Percentiles rank a stretch among this genome's conserved stretches.
These are phyloP conservation scores for Oryza nivara DNA, from an alignment of 176 grass and related monocot species.

Conservation along the genomic window DNA sequence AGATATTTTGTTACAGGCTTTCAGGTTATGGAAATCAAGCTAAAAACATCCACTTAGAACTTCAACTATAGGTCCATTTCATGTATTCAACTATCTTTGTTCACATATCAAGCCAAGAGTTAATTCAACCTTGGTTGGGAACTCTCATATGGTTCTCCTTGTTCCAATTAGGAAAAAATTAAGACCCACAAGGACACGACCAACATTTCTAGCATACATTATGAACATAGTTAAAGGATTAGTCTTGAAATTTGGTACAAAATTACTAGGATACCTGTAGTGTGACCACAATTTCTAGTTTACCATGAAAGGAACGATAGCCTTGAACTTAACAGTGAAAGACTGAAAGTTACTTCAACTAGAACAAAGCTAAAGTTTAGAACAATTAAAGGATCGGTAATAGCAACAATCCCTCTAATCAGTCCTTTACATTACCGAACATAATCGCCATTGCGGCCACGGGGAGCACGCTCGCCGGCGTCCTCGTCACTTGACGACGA, in stretches of 20 bases:
- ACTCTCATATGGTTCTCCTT: neutral
- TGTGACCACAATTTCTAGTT: too few relatives aligned
- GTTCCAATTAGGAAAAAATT: neutral
- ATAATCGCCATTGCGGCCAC: neutral
- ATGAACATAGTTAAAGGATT: too few relatives aligned
- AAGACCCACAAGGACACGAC: too few relatives aligned
- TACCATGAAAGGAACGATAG: too few relatives aligned
- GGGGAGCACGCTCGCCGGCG: neutral
- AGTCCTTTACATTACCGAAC: conserved; percentile 25
- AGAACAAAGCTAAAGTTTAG: neutral
- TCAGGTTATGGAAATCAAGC: neutral
- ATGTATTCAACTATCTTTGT: neutral
- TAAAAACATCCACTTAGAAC: neutral
- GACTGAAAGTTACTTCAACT: too few relatives aligned
- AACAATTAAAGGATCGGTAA: neutral
- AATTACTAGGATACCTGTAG: too few relatives aligned
- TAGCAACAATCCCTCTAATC: neutral
- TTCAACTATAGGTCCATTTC: neutral
- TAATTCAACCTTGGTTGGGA: neutral
- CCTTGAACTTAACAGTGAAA: too few relatives aligned
- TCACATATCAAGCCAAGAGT: neutral
- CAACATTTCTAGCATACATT: too few relatives aligned
- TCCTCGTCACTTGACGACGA: conserved; percentile 34
- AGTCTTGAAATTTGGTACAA: too few relatives aligned
- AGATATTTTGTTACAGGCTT: neutral